These are phyloP conservation scores for Neonectria neomacrospora DNA, from an alignment of 2,329 filamentous ascomycete species.

Conservation along the genomic window DNA sequence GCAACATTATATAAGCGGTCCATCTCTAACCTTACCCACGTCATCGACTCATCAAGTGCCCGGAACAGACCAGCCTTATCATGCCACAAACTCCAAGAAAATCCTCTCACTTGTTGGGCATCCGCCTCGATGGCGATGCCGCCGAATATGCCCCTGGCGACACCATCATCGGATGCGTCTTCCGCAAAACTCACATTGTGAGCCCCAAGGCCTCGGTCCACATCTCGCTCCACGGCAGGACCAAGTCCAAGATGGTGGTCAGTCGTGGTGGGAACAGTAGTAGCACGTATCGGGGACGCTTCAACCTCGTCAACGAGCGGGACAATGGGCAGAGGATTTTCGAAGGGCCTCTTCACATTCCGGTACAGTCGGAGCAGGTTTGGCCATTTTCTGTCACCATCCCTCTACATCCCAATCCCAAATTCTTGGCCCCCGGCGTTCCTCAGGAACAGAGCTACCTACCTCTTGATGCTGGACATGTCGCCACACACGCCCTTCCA, in stretches of 20 bases:
- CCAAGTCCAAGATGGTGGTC: constrained; percentile 42
- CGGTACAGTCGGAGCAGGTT: neutral
- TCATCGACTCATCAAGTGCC: no score
- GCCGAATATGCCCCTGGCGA: constrained; percentile 39
- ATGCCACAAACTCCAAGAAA: constrained; percentile 17
- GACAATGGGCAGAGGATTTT: constrained; percentile 25
- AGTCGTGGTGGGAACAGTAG: constrained; percentile 19
- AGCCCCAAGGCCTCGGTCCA: constrained; percentile 35
- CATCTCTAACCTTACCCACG: no score
- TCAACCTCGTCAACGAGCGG: constrained; percentile 37
- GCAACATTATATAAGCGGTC: no score
- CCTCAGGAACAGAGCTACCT: constrained; percentile 3
- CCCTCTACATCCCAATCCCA: constrained; percentile 34
- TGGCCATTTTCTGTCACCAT: constrained; percentile 48
- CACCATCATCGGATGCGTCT: constrained; percentile 42
- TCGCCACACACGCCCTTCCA: constrained; percentile 15
- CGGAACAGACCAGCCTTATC: neutral
- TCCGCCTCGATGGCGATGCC: constrained; percentile 21
- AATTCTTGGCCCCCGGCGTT: neutral
- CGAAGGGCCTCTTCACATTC: constrained; percentile 43
- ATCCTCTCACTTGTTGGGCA: constrained; percentile 15
- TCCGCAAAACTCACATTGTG: constrained; percentile 35
- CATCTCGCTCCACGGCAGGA: constrained; percentile 41
- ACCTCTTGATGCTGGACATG: neutral
- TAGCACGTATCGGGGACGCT: constrained; percentile 39